Base-by-base conservation (phyloP, 345 rosid genomes). In the Dimocarpus longan region DNA sequence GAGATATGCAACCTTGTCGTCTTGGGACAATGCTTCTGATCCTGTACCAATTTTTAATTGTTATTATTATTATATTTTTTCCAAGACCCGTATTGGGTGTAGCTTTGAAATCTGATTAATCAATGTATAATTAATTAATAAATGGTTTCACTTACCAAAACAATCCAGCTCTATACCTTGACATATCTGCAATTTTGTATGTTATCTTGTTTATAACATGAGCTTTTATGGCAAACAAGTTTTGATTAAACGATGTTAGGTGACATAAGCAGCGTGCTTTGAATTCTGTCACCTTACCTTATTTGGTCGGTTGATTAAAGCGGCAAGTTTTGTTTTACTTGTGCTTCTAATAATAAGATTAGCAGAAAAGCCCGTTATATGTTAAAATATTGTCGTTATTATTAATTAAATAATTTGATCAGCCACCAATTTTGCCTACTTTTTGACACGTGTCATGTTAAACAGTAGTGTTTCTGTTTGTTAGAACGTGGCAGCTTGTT, bases 141-240 rank as follows among this genome's bases (percentile, higher is more conserved):
- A 32, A 32, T 1, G 37, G 37, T 42, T 3, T 10, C 3, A 48
- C 54, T 48, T 48, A 15, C 54, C 54, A 48, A 28, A 44, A 0
- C 6, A 63, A 13, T 64, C 39, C 13, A 54, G 21, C 56, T 70
- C 19, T 26, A 24, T 6, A 64, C 16, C 52, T 26, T 78, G 75
- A 39, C 76, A 75, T 71, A 42, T 56, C 44, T 18, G 18, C 24
- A 78, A 42, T 80, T 69, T 78, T 78, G 65, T 64, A 76, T 64
- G 44, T 73, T 76, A 72, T 72, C 76, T 56, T 46, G 52, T 13
- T 40, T 66, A 43, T 70, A 15, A 76, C 68, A 66, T 63, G 72
- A 76, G 73, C 82, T 79, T 79, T 73, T 0, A 76, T 76, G 78
- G 80, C 75, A 73, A 81, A 80, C 65, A 60, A n/a, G 21, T 52